Evolutionary conservation across 805 yeast species (phyloP).

Genomic region (Kazachstania africana): DNA sequence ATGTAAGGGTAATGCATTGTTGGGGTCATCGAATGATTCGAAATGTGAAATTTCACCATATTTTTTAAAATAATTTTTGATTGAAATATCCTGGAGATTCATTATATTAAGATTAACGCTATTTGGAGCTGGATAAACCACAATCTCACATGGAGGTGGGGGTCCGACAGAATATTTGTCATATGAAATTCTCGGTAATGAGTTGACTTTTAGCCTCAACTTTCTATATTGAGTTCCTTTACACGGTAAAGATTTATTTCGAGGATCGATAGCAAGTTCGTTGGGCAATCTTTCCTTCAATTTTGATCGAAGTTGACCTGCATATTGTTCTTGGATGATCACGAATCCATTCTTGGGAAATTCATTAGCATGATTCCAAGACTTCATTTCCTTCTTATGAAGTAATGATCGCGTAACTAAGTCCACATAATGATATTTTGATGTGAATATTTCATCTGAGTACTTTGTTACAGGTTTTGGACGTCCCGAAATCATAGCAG

Average conservation of each 20-base stretch:
- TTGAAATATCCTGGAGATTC: conserved; percentile 13
- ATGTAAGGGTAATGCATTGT: conserved; percentile 70
- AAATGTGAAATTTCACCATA: conserved; percentile 56
- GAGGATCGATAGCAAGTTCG: conserved; percentile 17
- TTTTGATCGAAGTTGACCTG: conserved; percentile 9
- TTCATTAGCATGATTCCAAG: conserved; percentile 13
- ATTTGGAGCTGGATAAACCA: conserved; percentile 42
- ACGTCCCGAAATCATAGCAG: conserved; percentile 2
- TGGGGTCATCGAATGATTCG: conserved; percentile 53
- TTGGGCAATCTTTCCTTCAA: conserved; percentile 13
- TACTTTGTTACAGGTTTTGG: conserved; percentile 16
- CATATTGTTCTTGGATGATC: conserved; percentile 6
- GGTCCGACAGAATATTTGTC: conserved; percentile 69
- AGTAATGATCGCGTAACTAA: conserved; percentile 10
- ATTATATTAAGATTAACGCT: conserved; percentile 4
- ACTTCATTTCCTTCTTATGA: conserved; percentile 14
- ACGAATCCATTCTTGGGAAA: conserved; percentile 19
- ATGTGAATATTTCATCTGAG: conserved; percentile 10
- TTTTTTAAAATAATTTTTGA: conserved; percentile 41
- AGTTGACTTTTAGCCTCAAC: conserved; percentile 7
- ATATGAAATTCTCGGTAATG: conserved; percentile 30
- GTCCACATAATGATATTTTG: conserved; percentile 24
- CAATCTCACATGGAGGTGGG: conserved; percentile 57
- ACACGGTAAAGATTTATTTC: conserved; percentile 5
- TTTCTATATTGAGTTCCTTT: conserved; percentile 7